Evolutionary conservation across 2,329 filamentous ascomycete species (phyloP), one percentile per base, ranked within the genome.

Genomic region (Stachybotrys chartarum): DNA sequence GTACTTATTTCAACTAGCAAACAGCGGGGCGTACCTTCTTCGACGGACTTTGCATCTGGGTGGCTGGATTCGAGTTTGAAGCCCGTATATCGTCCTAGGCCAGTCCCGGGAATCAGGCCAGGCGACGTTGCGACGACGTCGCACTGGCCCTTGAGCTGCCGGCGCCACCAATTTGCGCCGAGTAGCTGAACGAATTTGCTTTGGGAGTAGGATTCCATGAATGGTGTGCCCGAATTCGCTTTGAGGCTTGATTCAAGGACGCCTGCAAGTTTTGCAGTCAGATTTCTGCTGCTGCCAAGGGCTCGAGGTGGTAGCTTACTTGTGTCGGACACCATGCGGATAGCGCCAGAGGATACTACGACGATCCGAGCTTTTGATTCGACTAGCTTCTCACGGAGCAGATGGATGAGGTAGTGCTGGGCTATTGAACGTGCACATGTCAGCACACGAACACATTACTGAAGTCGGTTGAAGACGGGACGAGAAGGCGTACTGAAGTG

Each of bases 141-240:
- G 61, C 73, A 77, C 30, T 69, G 65, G 30, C 67, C 74, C 0
- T 60, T 55, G n/a, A 82, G 72, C 59, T 80, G 69, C 4, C 79
- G 78, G 2, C 78, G 77, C 80, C 79, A 82, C 78, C 78, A 82
- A 51, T 82, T 78, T 1, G 79, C 77, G 7, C 71, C 70, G 1
- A 82, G 72, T 0, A 82, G 70, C 58, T 78, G 77, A 1, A 73
- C 68, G 55, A 82, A 81, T 59, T 82, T 82, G 57, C 73, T 74
- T 46, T 71, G 67, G 8, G 59, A 24, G 57, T 82, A 82, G 8
- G 74, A 65, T 0, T 51, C 57, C 2, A 50, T 47, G 0, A 51
- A 59, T 0, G 64, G 60, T 0, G 64, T 64, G 4, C 71, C 74
- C 0, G 77, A 73, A 1, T 65, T 68, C 1, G 68, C 72, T 24